phyloP scores from a whole-genome alignment of 2,329 filamentous ascomycete genomes.

The Fusarium albidum region DNA sequence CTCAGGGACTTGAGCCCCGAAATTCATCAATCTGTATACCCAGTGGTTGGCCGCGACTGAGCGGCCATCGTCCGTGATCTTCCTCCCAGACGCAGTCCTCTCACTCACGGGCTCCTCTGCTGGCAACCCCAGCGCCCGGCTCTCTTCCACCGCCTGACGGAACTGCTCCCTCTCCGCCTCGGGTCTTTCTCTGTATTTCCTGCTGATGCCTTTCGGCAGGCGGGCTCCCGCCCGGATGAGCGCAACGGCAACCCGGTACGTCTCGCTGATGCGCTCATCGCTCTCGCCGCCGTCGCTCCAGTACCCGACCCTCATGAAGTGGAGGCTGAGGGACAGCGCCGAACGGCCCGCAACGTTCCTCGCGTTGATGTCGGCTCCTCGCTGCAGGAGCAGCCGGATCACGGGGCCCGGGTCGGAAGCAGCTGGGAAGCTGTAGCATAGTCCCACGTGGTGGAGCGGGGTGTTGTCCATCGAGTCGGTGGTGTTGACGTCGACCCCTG shows the following conservation, averaged over 20 bases:
- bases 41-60: not conserved
- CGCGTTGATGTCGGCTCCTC: slow-evolving; percentile 6
- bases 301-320: too few species aligned
- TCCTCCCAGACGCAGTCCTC: too few species aligned
- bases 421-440: not conserved
- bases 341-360: not conserved
- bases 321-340: not conserved
- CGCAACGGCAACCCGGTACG: not conserved
- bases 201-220: too few species aligned
- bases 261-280: too few species aligned
- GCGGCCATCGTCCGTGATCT: too few species aligned
- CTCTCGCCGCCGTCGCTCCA: too few species aligned
- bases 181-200: too few species aligned
- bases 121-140: too few species aligned
- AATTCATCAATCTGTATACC: not conserved
- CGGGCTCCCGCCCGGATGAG: too few species aligned
- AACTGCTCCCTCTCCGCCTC: too few species aligned
- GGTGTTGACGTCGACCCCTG: not conserved
- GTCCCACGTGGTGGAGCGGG: not conserved
- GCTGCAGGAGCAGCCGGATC: not conserved
- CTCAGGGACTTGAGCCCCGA: not conserved
- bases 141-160: too few species aligned
- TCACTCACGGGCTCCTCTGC: too few species aligned
- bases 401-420: not conserved
- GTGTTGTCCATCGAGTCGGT: not conserved